Percentiles rank a stretch among this genome's conserved stretches.
Evolutionary conservation across 169 alveolate genomes (phyloP).

Genomic region (Sarcocystis neurona): DNA sequence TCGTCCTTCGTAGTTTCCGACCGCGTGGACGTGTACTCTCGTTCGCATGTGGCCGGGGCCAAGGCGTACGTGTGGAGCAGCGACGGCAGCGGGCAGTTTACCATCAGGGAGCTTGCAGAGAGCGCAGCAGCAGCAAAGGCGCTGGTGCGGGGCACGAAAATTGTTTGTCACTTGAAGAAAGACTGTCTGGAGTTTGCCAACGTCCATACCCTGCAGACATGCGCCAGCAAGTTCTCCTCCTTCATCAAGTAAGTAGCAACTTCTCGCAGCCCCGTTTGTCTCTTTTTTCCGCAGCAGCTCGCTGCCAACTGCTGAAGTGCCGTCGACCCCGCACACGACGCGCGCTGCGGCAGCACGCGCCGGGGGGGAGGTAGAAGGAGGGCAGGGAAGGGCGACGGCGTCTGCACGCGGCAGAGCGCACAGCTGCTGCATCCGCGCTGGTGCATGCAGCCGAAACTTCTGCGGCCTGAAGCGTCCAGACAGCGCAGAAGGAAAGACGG

Average conservation of each 20-base stretch:
- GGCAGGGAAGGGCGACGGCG: no score
- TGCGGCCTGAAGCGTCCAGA: no score
- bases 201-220: slow-evolving; percentile 76
- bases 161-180: slow-evolving; percentile 86
- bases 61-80: slow-evolving; percentile 94
- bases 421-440: no score
- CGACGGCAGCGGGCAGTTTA: slow-evolving; percentile 97
- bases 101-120: slow-evolving; percentile 76
- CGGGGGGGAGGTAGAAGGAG: no score
- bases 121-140: slow-evolving; percentile 58
- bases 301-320: no score
- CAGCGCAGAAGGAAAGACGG: no score
- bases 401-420: no score
- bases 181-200: slow-evolving; percentile 85
- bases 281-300: no score
- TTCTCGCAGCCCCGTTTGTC: slow-evolving; percentile 38
- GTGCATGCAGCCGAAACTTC: no score
- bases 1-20: slow-evolving; percentile 99
- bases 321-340: no score
- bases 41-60: slow-evolving; percentile 89
- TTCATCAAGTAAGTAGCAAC: slow-evolving; percentile 81
- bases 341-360: no score
- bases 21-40: slow-evolving; percentile 95
- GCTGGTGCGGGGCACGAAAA: slow-evolving; percentile 89
- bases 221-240: slow-evolving; percentile 89